Evolutionary conservation across 768 basidiomycete genomes (phyloP), one percentile per base, ranked within the genome.

Genomic region (Zangia roseola): DNA sequence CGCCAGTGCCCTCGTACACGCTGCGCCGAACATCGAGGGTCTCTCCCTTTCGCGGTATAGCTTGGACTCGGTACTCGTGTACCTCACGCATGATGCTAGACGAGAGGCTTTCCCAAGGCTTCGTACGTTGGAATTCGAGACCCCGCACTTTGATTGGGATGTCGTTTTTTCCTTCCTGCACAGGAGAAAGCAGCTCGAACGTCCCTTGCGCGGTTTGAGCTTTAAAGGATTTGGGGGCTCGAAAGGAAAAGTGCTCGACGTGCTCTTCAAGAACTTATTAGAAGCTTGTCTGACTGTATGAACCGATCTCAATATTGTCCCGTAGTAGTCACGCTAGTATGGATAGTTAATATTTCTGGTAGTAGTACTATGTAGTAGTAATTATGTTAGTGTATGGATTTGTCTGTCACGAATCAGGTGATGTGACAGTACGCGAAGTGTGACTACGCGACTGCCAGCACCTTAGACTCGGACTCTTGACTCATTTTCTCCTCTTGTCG

Each of bases 101-200:
- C 45, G 46, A 38, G 57, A 67, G 24, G 59, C 62, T 13, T 69
- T 69, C 28, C 52, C 41, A 10, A 60, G 46, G 31, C 54, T 66
- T 33, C 43, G 19, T 16, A 43, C 28, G 2, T 36, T 66, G 12
- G 47, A 46, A 16, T 57, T 66, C 16, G 55, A 57, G n/a, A 49
- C 51, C n/a, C 57, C 65, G 26, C 62, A 62, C 20, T 55, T 69
- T 38, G 55, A 60, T 40, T 69, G 67, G 67, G 57, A 59, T 40
- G 49, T 57, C 20, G 39, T 69, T 17, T 38, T 69, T 20, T 55
- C 48, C 43, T 64, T 66, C 40, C 16, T 69, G 35, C 53, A 47
- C 17, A 64, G 51, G 48, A 64, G 64, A 43, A 58, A 55, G 47
- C 31, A 45, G 10, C 21, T 54, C 4, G 64, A 56, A 16, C 52